Evolutionary conservation across 148 eudicot species (phyloP).

Genomic region (Chenopodium berlandieri): DNA sequence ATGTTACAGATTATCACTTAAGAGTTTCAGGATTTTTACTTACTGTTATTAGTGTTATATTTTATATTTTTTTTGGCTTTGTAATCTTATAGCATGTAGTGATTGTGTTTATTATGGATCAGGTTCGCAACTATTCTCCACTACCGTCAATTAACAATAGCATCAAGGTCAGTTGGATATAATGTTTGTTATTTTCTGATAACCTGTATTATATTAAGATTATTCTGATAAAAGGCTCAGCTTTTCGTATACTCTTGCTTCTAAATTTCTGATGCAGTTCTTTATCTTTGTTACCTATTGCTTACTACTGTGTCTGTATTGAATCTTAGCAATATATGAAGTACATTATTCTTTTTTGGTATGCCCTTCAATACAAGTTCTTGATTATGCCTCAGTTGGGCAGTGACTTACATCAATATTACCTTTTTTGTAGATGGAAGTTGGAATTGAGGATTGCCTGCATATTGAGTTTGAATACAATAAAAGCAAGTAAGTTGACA

Average conservation of each 20-base stretch:
- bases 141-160: slow-evolving; percentile 84
- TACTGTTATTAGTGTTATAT: too few species aligned
- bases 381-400: neutral
- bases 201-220: neutral
- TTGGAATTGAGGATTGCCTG: slow-evolving; percentile 95
- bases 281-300: neutral
- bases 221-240: neutral
- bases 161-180: slow-evolving; percentile 58
- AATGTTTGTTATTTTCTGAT: neutral
- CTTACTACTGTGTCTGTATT: neutral
- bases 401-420: slow-evolving; percentile 9
- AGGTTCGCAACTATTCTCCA: slow-evolving; percentile 86
- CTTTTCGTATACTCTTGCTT: neutral
- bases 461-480: slow-evolving; percentile 99
- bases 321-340: neutral
- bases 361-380: neutral
- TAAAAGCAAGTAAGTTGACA: slow-evolving; percentile 85
- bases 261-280: neutral
- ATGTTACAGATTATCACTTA: neutral
- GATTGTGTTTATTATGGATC: slow-evolving; percentile 26
- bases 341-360: neutral
- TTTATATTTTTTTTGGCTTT: too few species aligned
- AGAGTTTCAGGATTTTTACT: neutral
- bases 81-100: neutral
- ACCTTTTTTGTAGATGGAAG: slow-evolving; percentile 79